A percentile compares a stretch with the other conserved stretches of the same genome.
Conservation (phyloP, 108 stramenopile species). For the Parietichytrium sp. region DNA sequence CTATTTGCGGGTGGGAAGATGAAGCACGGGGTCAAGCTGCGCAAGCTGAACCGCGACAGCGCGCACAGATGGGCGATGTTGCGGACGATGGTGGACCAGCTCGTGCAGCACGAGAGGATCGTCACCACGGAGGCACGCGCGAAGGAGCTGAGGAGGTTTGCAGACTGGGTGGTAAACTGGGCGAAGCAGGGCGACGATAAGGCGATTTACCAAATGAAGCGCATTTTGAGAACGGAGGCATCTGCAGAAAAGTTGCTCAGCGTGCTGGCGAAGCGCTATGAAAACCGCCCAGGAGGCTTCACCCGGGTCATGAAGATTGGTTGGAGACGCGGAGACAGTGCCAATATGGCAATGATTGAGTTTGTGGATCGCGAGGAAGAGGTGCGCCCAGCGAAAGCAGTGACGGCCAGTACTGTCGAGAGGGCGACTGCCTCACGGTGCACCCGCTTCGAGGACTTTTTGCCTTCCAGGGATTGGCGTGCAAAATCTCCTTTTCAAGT, state of each 20-base stretch:
- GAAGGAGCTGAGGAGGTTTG: slow-evolving; percentile 81
- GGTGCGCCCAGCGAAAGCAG: slow-evolving; percentile 71
- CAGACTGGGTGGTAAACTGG: slow-evolving; percentile 79
- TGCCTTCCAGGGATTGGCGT: no score
- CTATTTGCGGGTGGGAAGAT: no score
- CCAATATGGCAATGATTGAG: slow-evolving; percentile 97
- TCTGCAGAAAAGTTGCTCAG: slow-evolving; percentile 85
- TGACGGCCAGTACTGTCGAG: background rate
- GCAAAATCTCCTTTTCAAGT: no score
- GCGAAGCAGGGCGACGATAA: slow-evolving; percentile 66
- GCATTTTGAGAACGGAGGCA: slow-evolving; percentile 36
- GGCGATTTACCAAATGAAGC: slow-evolving; percentile 68
- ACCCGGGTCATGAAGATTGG: slow-evolving; percentile 88
- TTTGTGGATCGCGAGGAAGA: slow-evolving; percentile 95
- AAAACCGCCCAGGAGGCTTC: slow-evolving; percentile 77
- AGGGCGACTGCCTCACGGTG: no score
- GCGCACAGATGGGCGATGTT: slow-evolving; percentile 37
- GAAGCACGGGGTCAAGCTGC: slow-evolving; percentile 12
- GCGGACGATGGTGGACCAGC: slow-evolving; percentile 68
- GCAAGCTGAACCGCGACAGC: background rate
- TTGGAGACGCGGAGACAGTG: slow-evolving; percentile 81
- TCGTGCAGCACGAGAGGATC: slow-evolving; percentile 96
- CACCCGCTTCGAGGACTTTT: no score
- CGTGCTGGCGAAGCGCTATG: slow-evolving; percentile 90
- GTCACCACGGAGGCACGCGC: slow-evolving; percentile 92